Base-by-base conservation (phyloP, 2,329 filamentous ascomycete species). In the Juglanconis juglandina region DNA sequence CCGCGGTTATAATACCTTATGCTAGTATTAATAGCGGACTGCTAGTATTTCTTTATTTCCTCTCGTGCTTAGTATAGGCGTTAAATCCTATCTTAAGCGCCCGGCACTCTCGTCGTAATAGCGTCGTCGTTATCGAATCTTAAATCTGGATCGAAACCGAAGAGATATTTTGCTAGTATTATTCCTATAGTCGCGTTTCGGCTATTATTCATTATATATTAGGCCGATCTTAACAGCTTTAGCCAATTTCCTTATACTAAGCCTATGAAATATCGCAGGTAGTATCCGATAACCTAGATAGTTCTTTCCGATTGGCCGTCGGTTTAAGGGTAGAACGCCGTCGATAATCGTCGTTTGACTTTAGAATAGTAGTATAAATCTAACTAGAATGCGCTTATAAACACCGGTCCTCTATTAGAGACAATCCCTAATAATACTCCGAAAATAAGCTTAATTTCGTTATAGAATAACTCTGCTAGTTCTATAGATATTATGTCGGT, bases 401-500 rank as follows among this genome's bases (percentile, higher is more conserved):
- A 53, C 3, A 39, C 17, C 3, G 30, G 35, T 3, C 33, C 33
- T 39, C 50, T 60, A 50, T 56, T 56, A n/a, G 17, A 37, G 33
- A 41, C 35, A 56, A 63, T 56, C 56, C 42, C 32, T 24, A 56
- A 34, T n/a, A 46, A 54, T 46, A 14, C 32, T 50, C 9, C 64
- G 58, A 47, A 65, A 51, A 44, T 53, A 56, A 24, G 51, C 24
- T 55, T 53, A 55, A 54, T 56, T 48, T 51, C 62, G 33, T 58
- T 52, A 61, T 57, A 44, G n/a, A 65, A 41, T 63, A 49, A 46
- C 61, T 65, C 24, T 57, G 37, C 39, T 62, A 63, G 13, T 60
- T 53, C 6, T 30, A 24, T n/a, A 10, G 11, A 53, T 41, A 42
- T 53, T 5, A 42, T 39, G n/a, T n/a, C n/a, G n/a, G n/a, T n/a